Evolutionary conservation across 2,329 filamentous ascomycete species (phyloP), one percentile per base, ranked within the genome.

Genomic region (Penicillium sp.): DNA sequence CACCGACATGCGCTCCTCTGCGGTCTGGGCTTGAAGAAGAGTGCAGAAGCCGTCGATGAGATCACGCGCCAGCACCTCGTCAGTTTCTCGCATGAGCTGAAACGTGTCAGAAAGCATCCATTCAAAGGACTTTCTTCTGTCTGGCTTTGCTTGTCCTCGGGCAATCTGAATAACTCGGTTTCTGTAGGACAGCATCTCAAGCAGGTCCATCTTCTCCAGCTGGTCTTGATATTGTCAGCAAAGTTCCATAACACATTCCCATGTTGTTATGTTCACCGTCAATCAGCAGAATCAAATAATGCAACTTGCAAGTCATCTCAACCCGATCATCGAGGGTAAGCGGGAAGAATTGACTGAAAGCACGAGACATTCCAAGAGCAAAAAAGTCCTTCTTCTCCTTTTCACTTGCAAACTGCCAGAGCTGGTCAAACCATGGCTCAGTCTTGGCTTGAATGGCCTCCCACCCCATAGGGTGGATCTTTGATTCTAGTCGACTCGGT

Each of bases 81-180:
- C 54, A 2, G 53, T 49, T 8, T 20, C 24, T 42, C 42, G 47
- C 42, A 58, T 54, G 20, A 31, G 25, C n/a, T 46, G 39, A 2
- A 58, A 8, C 2, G 53, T 58, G 31, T 59, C 53, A 18, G 44
- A 40, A 2, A 58, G 43, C 51, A 59, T 59, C 51, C 53, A 57
- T 32, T 58, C 55, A 24, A 49, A 31, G 5, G 46, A 51, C 1
- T 51, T 20, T 1, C 28, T 23, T 24, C 40, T 49, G 15, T 58
- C 23, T 1, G 55, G 53, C 4, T 25, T 43, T 9, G 20, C 12
- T 40, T 45, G 23, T 6, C 51, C 50, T 6, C 35, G 40, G 1
- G 49, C 49, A 39, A 59, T 48, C 2, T 44, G 24, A 23, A 55
- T 53, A 9, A 52, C 20, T 13, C 49, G 49, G 8, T 58, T 44